Percentiles rank a stretch among this genome's conserved stretches.
These are phyloP conservation scores for Lachnellula occidentalis DNA, from an alignment of 2,329 filamentous ascomycete genomes.

Conservation along the genomic window DNA sequence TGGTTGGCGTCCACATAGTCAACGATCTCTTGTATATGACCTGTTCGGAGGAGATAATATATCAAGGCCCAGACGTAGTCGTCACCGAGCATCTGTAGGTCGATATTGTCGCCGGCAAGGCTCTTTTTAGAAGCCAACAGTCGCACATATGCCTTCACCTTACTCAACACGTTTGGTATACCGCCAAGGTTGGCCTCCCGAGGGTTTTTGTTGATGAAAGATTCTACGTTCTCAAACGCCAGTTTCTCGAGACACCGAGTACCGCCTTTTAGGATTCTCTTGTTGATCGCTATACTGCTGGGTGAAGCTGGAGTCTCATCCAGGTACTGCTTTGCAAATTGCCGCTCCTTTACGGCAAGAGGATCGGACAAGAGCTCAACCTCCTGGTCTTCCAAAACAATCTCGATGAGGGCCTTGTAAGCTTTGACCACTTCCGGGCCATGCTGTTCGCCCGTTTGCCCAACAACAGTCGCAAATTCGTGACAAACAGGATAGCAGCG, in stretches of 20 bases:
- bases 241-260: slow-evolving; percentile 73
- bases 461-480: slow-evolving; percentile 70
- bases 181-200: slow-evolving; percentile 86
- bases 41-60: slow-evolving; percentile 83
- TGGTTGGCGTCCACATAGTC: slow-evolving; percentile 78
- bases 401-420: slow-evolving; percentile 73
- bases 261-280: slow-evolving; percentile 74
- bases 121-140: slow-evolving; percentile 76
- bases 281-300: slow-evolving; percentile 63
- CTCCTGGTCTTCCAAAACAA: slow-evolving; percentile 66
- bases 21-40: slow-evolving; percentile 77
- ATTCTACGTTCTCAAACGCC: slow-evolving; percentile 74
- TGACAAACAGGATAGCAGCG: slow-evolving; percentile 67
- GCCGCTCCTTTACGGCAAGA: slow-evolving; percentile 66
- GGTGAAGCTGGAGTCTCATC: slow-evolving; percentile 65
- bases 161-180: slow-evolving; percentile 79
- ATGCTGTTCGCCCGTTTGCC: slow-evolving; percentile 62
- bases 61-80: slow-evolving; percentile 93
- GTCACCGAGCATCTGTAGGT: slow-evolving; percentile 72
- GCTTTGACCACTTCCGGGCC: slow-evolving; percentile 73
- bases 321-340: slow-evolving; percentile 71
- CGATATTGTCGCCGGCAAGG: slow-evolving; percentile 72
- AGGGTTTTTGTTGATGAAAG: slow-evolving; percentile 73
- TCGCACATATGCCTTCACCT: slow-evolving; percentile 87
- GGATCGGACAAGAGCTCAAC: slow-evolving; percentile 53